phyloP scores from a whole-genome alignment of 192 early-diverging fungal species.

The Coemansia sp. region DNA sequence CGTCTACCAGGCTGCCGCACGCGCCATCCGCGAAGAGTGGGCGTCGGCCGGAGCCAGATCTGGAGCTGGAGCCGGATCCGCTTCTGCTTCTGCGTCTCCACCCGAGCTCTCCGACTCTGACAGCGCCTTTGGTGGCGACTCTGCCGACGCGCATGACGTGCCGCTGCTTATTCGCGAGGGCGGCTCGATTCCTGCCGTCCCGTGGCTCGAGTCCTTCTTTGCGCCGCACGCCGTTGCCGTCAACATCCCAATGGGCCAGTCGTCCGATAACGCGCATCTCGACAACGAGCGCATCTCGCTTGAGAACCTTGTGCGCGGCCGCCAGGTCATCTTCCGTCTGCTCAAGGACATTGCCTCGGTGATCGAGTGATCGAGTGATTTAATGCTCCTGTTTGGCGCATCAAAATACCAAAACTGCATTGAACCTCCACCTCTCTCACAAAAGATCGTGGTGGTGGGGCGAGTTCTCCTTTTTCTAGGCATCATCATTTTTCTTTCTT shows the following conservation, averaged over 20 bases:
- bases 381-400: not conserved
- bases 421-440: not conserved
- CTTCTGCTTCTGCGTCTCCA: not conserved
- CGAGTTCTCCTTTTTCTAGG: not conserved
- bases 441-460: not conserved
- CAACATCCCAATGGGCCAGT: slow-evolving; percentile 78
- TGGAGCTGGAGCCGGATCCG: too few relatives aligned
- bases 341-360: slow-evolving; percentile 32
- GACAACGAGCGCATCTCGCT: slow-evolving; percentile 75
- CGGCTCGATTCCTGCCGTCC: slow-evolving; percentile 75
- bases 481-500: slow-evolving; percentile 1
- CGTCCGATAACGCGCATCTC: slow-evolving; percentile 77
- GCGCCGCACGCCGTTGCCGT: slow-evolving; percentile 62
- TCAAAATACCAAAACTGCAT: too few relatives aligned
- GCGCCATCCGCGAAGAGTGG: slow-evolving; percentile 60
- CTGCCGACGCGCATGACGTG: slow-evolving; percentile 13
- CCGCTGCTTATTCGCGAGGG: slow-evolving; percentile 78
- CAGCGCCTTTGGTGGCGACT: not conserved
- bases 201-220: slow-evolving; percentile 70
- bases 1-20: slow-evolving; percentile 69
- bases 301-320: slow-evolving; percentile 67
- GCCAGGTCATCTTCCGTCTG: slow-evolving; percentile 63
- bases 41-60: not conserved
- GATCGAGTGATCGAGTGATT: slow-evolving; percentile 3
- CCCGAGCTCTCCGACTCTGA: not conserved